Conservation (phyloP, 805 yeast genomes). For the Ogataea parapolymorpha region DNA sequence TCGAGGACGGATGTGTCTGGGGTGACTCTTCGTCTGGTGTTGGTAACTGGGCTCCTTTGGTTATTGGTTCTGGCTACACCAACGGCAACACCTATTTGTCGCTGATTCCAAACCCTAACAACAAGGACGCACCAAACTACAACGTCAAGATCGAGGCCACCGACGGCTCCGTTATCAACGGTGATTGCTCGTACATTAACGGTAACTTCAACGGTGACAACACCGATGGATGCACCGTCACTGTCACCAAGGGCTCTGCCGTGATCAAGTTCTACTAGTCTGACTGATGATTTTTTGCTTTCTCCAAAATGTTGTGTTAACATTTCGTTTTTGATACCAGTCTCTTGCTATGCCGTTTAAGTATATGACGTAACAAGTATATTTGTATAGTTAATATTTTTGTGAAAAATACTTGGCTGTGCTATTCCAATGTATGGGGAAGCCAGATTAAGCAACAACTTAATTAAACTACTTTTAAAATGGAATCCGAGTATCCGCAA, state of each 20-base stretch:
- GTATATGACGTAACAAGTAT: slow-evolving; percentile 1
- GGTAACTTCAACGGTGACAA: slow-evolving; percentile 52
- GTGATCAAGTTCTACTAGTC: slow-evolving; percentile 30
- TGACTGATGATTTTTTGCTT: background rate
- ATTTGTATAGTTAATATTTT: background rate
- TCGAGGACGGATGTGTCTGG: slow-evolving; percentile 94
- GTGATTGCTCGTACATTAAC: slow-evolving; percentile 41
- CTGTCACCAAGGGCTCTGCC: slow-evolving; percentile 36
- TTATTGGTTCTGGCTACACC: slow-evolving; percentile 87
- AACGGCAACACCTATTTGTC: slow-evolving; percentile 76
- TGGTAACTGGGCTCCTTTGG: slow-evolving; percentile 99
- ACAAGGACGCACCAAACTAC: slow-evolving; percentile 55
- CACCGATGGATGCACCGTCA: slow-evolving; percentile 77
- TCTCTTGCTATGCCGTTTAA: background rate
- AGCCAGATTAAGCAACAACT: slow-evolving; percentile 4
- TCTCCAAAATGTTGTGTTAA: slow-evolving; percentile 1
- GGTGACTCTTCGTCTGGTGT: slow-evolving; percentile 72
- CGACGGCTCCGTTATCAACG: slow-evolving; percentile 35
- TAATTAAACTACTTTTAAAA: background rate
- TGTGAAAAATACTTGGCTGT: background rate
- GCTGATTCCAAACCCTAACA: slow-evolving; percentile 94
- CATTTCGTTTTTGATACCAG: slow-evolving; percentile 11
- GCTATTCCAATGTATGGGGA: slow-evolving; percentile 1
- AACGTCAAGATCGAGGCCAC: slow-evolving; percentile 44
- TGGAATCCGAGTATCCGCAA: slow-evolving; percentile 34